Base-by-base conservation (phyloP, 805 yeast genomes). In the Candida parachauliodes region DNA sequence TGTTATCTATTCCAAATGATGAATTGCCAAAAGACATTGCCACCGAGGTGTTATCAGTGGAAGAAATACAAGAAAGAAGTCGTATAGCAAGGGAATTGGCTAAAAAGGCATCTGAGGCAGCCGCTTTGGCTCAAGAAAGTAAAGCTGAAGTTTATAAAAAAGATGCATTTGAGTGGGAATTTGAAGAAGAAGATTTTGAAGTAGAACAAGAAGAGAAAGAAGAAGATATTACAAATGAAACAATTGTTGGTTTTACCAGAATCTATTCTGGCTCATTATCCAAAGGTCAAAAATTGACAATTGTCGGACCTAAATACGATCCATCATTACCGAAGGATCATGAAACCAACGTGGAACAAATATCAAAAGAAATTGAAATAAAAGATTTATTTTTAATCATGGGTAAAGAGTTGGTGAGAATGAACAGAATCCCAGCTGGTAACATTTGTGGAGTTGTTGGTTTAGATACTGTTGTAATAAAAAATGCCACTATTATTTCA, bases 391-490 rank as follows among this genome's bases (percentile, higher is more conserved):
- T 77, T 51, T 62, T 93, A 39, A 68, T 93, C 38, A 93, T 93
- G 98, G 99, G 98, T 14, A 71, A 91, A 46, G 97, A 93, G 42
- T 64, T 91, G 24, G 78, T 88, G 2, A 72, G 89, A 2, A 68
- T 93, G 45, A 74, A 81, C 29, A 72, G 72, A 12, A 96, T 91
- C 4, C 96, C 96, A 2, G 91, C 97, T 1, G 99, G 99, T 22
- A 88, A 85, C 48, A 88, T 93, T 43, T 94, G 87, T 5, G 99
- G 97, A 35, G 82, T 93, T 34, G 91, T 88, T 25, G 98, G 98
- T 0, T 69, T 93, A 15, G 95, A 83, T 2, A 86, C 85, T 6
- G 79, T 78, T 37, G 73, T 93, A 22, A 59, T 91, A 48, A 93
- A 93, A 55, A 86, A 81, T 52, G 98, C 96, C 35, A 89, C 98